Evolutionary conservation across 768 basidiomycete species (phyloP), one percentile per base, ranked within the genome.

Genomic region (Trametes punicea): DNA sequence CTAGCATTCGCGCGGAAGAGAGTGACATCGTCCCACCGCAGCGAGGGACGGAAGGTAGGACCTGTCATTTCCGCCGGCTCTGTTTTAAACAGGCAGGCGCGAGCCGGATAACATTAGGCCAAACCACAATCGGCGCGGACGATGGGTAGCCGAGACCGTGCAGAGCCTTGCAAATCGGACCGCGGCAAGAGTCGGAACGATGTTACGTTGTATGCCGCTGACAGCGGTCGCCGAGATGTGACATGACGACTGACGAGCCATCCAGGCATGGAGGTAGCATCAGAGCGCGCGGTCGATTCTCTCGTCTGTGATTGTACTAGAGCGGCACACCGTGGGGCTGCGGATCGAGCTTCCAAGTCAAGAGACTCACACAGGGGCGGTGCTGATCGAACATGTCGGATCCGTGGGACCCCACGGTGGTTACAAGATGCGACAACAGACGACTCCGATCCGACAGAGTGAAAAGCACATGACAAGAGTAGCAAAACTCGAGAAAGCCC

Each of bases 151-250:
- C 38, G 40, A n/a, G 16, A 20, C 39, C 33, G n/a, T 2, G 5
- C 15, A 18, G 4, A 38, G 16, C 38, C 46, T 55, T 55, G 46
- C 46, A 29, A 44, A 31, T 56, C 39, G 55, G 55, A 27, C 55
- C 21, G 39, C 16, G 38, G 36, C 3, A 25, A 21, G n/a, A 20
- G 20, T 18, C 40, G 46, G 55, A 27, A 18, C 39, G 46, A 46
- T 16, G 11, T 29, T 36, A 27, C 7, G n/a, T 25, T 33, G 55
- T 20, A n/a, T 21, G 39, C 47, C 40, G 46, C 44, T 44, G 33
- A 45, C 42, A 34, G 25, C 51, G 20, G 33, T 13, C 21, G 33
- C 36, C 44, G 25, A 26, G 20, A 15, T 8, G 18, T 23, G 10
- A 16, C 34, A 21, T 33, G 8, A 45, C 30, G 51, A 25, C n/a